Percentiles rank a stretch among this genome's conserved stretches.
Conservation (phyloP, 2,329 filamentous ascomycete genomes). For the Fonsecaea erecta region DNA sequence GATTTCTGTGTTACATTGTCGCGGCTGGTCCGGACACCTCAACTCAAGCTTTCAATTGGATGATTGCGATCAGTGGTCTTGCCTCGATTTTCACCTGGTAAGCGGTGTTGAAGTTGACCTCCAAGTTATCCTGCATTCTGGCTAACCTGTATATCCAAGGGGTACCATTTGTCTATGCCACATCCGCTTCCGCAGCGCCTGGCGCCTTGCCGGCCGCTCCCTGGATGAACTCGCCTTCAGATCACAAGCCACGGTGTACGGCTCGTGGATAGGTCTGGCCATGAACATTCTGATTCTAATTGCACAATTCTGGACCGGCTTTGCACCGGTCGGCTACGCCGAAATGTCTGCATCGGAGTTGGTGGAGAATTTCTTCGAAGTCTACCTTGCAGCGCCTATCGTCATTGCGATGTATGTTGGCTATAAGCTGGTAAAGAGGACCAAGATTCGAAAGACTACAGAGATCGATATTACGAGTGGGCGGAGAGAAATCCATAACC, state of each 20-base stretch:
- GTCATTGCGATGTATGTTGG: slow-evolving; percentile 61
- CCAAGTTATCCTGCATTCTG: neutral
- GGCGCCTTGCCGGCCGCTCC: slow-evolving; percentile 61
- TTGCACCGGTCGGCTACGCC: slow-evolving; percentile 38
- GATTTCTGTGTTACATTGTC: slow-evolving; percentile 78
- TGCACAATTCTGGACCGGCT: slow-evolving; percentile 54
- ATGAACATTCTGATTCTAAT: slow-evolving; percentile 61
- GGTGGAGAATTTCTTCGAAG: slow-evolving; percentile 40
- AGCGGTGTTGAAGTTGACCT: slow-evolving; percentile 59
- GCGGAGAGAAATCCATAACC: slow-evolving; percentile 74
- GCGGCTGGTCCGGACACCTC: slow-evolving; percentile 51
- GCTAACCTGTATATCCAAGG: slow-evolving; percentile 43
- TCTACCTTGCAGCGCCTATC: slow-evolving; percentile 41
- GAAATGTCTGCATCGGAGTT: slow-evolving; percentile 35
- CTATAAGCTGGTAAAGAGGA: slow-evolving; percentile 77
- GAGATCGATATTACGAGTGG: slow-evolving; percentile 90
- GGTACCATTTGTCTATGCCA: slow-evolving; percentile 68
- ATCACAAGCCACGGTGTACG: slow-evolving; percentile 64
- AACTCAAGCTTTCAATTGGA: slow-evolving; percentile 72
- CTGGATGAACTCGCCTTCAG: slow-evolving; percentile 68
- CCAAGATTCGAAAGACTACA: slow-evolving; percentile 66
- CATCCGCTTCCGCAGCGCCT: slow-evolving; percentile 69
- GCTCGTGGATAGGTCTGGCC: slow-evolving; percentile 65
- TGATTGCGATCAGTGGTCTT: slow-evolving; percentile 74
- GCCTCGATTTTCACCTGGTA: slow-evolving; percentile 75